phyloP scores from a whole-genome alignment of 1,284 basidiomycete genomes.

The Boletus subluridellus region DNA sequence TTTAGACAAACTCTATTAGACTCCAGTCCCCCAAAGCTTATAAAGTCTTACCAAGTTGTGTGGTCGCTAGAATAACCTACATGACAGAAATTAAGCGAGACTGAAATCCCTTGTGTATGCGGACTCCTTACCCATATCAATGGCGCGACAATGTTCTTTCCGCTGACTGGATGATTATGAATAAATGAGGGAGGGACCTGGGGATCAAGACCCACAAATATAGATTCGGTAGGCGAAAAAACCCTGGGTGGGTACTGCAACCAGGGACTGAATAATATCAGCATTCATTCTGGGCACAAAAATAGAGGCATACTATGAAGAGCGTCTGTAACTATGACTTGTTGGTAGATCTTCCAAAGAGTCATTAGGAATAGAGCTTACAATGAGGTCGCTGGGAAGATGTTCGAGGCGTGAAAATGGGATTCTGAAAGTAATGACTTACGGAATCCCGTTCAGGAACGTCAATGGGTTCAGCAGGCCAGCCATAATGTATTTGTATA shows the following conservation, averaged over 20 bases:
- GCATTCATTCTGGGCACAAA: background rate
- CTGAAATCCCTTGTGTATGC: background rate
- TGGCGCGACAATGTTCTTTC: background rate
- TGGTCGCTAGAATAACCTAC: background rate
- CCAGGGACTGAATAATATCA: slow-evolving; percentile 3
- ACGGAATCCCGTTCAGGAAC: background rate
- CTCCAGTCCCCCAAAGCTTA: no score
- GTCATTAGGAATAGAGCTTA: background rate
- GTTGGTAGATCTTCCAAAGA: background rate
- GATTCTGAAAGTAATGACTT: background rate
- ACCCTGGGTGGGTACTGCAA: background rate
- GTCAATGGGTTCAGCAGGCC: background rate
- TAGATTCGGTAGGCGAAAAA: slow-evolving; percentile 19
- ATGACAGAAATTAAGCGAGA: background rate
- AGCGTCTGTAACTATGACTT: slow-evolving; percentile 9
- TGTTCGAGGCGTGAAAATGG: background rate
- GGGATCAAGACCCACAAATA: slow-evolving; percentile 4
- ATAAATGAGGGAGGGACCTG: background rate
- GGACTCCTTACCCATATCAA: slow-evolving; percentile 13
- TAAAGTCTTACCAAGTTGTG: slow-evolving; percentile 9
- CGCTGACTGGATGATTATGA: background rate
- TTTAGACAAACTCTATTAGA: background rate
- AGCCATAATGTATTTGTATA: slow-evolving; percentile 14
- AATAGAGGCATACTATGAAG: background rate
- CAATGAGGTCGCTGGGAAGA: slow-evolving; percentile 13